Base-by-base conservation (phyloP, 2,329 filamentous ascomycete species). In the Alternaria metachromatica region DNA sequence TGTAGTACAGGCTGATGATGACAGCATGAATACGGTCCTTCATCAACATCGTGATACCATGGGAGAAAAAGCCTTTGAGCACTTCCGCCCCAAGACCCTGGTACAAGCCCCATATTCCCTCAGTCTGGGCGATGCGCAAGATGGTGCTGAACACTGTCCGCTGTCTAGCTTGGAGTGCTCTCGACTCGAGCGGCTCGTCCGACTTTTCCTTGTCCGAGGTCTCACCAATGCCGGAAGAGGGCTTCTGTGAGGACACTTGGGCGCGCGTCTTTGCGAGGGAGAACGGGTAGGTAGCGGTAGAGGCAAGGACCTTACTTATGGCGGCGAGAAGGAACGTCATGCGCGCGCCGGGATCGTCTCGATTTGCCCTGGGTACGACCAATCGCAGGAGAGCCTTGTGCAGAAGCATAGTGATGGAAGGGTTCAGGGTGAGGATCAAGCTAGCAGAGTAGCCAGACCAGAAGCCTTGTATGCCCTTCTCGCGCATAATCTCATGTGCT, bases 401-500 rank as follows among this genome's bases (percentile, higher is more conserved):
- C 28, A 97, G 83, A 70, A 95, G 89, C 76, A 97, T 94, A 0
- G 94, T 97, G 67, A 97, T 86, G 68, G 91, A 90, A 1, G 94
- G 94, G 73, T 97, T 97, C 26, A 97, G 84, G 1, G 94, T 94
- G 55, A 97, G 82, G 43, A 97, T 85, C 62, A 97, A 79, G 21
- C 87, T 90, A 2, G 93, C 93, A 20, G 91, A 92, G 78, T 97
- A 97, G 0, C 94, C 94, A 0, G 93, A 90, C 94, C 94, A 97
- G 72, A 97, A 90, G 3, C 93, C 93, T 48, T 83, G 76, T 10
- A 94, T 63, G 0, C 94, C 93, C 70, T 90, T 91, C 76, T 95
- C 90, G 2, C 82, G 74, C 44, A 83, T 81, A 63, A 96, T 94
- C 45, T 87, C 84, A 1, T 82, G 79, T 18, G 90, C 84, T 28